Percentiles rank a stretch among this genome's conserved stretches.
These are phyloP conservation scores for Phytophthora rubi DNA, from an alignment of 352 stramenopile species.

Conservation along the genomic window DNA sequence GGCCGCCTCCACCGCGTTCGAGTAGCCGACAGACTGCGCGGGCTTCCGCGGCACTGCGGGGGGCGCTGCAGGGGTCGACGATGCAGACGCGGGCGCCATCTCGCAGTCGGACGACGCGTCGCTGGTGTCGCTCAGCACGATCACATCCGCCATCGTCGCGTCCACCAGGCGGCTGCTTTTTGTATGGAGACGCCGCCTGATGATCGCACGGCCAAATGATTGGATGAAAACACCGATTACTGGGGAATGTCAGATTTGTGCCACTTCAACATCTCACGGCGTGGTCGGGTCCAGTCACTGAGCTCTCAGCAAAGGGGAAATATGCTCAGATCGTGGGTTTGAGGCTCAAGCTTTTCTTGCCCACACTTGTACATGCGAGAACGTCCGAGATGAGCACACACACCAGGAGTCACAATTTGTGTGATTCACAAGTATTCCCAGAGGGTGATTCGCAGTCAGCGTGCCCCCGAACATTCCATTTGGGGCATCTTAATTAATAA, in stretches of 20 bases:
- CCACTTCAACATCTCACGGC: neutral
- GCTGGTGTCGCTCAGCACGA: slow-evolving; percentile 43
- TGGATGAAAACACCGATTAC: neutral
- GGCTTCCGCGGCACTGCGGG: neutral
- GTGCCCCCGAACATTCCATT: neutral
- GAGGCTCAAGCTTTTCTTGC: too few species aligned
- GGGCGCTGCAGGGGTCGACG: slow-evolving; percentile 5
- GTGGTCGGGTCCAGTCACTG: neutral
- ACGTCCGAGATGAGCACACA: too few species aligned
- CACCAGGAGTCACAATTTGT: too few species aligned
- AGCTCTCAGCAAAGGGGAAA: too few species aligned
- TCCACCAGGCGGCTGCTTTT: slow-evolving; percentile 3
- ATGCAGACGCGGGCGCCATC: slow-evolving; percentile 12
- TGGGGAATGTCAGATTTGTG: neutral
- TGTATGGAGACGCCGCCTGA: neutral
- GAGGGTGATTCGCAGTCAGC: too few species aligned
- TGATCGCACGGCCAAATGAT: neutral
- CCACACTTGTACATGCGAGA: too few species aligned
- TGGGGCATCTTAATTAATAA: neutral
- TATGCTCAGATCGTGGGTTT: too few species aligned
- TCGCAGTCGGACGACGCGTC: slow-evolving; percentile 29
- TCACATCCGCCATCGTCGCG: slow-evolving; percentile 24
- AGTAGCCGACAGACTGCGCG: slow-evolving; percentile 29
- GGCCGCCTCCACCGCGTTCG: slow-evolving; percentile 35
- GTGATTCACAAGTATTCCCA: too few species aligned